phyloP scores from a whole-genome alignment of 352 stramenopile species.

The Globisporangium orthogonon region DNA sequence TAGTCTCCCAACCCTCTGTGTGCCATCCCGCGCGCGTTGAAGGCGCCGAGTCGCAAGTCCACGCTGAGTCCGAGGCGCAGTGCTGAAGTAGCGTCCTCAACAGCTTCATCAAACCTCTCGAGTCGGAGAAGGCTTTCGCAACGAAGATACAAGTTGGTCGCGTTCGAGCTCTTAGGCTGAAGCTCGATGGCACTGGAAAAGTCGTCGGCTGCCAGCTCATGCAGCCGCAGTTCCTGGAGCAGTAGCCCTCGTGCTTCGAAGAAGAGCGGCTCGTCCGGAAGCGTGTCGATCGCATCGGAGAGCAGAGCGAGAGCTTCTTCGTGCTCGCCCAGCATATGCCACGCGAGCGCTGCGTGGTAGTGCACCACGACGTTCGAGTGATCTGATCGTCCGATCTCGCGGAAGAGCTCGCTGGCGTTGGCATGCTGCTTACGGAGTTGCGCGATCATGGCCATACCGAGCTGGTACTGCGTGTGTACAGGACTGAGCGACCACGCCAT shows the following conservation, averaged over 20 bases:
- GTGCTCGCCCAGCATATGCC: slow-evolving; percentile 36
- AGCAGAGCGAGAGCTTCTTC: slow-evolving; percentile 43
- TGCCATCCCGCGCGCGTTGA: slow-evolving; percentile 55
- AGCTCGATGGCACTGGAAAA: slow-evolving; percentile 29
- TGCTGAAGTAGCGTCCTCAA: slow-evolving; percentile 35
- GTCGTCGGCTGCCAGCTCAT: slow-evolving; percentile 48
- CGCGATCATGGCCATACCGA: slow-evolving; percentile 72
- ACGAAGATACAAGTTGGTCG: slow-evolving; percentile 31
- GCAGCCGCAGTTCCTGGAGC: slow-evolving; percentile 45
- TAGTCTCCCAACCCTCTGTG: slow-evolving; percentile 49
- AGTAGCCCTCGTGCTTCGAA: slow-evolving; percentile 48
- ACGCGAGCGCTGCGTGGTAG: slow-evolving; percentile 58
- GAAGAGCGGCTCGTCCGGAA: slow-evolving; percentile 54
- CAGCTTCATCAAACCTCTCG: slow-evolving; percentile 27
- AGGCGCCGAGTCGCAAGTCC: slow-evolving; percentile 26
- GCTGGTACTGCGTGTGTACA: slow-evolving; percentile 36
- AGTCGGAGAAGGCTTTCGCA: slow-evolving; percentile 41
- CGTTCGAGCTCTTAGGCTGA: slow-evolving; percentile 4
- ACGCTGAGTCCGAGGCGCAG: slow-evolving; percentile 17
- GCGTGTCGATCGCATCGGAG: slow-evolving; percentile 41
- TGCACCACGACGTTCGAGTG: slow-evolving; percentile 40
- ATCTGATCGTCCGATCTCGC: slow-evolving; percentile 21
- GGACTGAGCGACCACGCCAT: slow-evolving; percentile 62
- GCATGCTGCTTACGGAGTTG: slow-evolving; percentile 50
- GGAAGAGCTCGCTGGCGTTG: slow-evolving; percentile 33